A percentile compares a stretch with the other conserved stretches of the same genome.
phyloP scores from a whole-genome alignment of 495 filamentous ascomycete genomes.

The Hypoxylon perforatum region DNA sequence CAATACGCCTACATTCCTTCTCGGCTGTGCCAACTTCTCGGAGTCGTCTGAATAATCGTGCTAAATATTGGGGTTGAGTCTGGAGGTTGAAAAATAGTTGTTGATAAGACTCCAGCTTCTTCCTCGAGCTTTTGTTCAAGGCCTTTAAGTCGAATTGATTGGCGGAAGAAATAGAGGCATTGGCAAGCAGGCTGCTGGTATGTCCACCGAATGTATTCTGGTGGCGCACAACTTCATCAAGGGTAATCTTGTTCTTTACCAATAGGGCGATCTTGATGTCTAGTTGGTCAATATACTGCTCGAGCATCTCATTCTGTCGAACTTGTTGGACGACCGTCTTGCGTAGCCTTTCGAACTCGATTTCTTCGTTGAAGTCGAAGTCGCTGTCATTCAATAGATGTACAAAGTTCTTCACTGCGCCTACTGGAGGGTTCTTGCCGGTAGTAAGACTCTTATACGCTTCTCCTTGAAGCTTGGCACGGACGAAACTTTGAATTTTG shows the following conservation, averaged over 20 bases:
- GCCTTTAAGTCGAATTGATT: slow-evolving; percentile 98
- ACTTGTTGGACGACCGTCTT: slow-evolving; percentile 98
- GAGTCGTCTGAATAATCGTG: slow-evolving; percentile 83
- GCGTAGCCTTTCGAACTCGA: slow-evolving; percentile 91
- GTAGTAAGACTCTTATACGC: slow-evolving; percentile 96
- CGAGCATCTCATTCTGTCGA: slow-evolving; percentile 93
- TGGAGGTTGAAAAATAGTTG: slow-evolving; percentile 98
- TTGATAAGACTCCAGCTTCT: slow-evolving; percentile 96
- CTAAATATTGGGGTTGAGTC: slow-evolving; percentile 94
- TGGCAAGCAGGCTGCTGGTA: slow-evolving; percentile 84
- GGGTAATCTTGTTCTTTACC: slow-evolving; percentile 98
- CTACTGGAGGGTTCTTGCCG: slow-evolving; percentile 97
- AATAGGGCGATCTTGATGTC: slow-evolving; percentile 99
- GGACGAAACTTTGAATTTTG: slow-evolving; percentile 96
- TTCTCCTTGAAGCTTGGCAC: slow-evolving; percentile 92
- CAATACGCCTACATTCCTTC: slow-evolving; percentile 90
- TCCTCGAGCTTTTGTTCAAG: slow-evolving; percentile 92
- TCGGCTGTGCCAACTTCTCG: slow-evolving; percentile 88
- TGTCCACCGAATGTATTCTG: slow-evolving; percentile 97
- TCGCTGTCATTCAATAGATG: slow-evolving; percentile 98
- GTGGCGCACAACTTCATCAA: slow-evolving; percentile 97
- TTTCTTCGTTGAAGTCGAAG: slow-evolving; percentile 98
- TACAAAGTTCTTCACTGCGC: slow-evolving; percentile 96
- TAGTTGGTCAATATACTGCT: slow-evolving; percentile 97
- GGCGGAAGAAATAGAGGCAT: slow-evolving; percentile 84